Base-by-base conservation (phyloP, 1,284 basidiomycete genomes). In the Trichosporon faecale region DNA sequence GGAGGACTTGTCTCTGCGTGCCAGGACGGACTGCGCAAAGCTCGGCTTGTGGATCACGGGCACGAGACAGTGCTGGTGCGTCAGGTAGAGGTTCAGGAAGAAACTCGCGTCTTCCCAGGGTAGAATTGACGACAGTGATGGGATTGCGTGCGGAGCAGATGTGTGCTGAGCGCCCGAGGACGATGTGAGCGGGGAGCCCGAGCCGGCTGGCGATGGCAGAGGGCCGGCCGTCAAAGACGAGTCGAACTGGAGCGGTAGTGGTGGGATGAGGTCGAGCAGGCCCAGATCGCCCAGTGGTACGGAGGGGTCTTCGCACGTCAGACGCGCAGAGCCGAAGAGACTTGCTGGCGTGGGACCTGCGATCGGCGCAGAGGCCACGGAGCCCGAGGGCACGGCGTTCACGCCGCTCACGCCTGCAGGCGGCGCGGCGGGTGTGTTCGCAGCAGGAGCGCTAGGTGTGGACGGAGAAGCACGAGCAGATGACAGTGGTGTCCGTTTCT, bases 11-110 rank as follows among this genome's bases (percentile, higher is more conserved):
- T 79, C 77, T 2, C 75, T 66, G 12, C 77, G 70, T 18, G 74
- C 64, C 33, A 79, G 66, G 16, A 79, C 69, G 66, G 77, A 75
- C 65, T 74, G 74, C 14, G 74, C 72, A 61, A 79, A 78, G 3
- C 71, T 76, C 55, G 75, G 77, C 64, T 72, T 70, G 65, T 79
- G 78, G 8, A 79, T 71, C 0, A 79, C 66, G n/a, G 78, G 78
- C 29, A 76, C 73, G 27, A 79, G 67, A 12, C 72, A 73, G 65
- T 79, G 77, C 46, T 79, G 76, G 63, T 77, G 71, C 44, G 69
- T 69, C 37, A 79, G 73, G 65, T 70, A 74, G 5, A 79, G 73
- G 23, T 69, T 70, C 35, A 79, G 23, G 68, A 77, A 79, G 73
- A 75, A 76, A 25, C 71, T 73, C 35, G 76, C 72, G 65, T 78